A percentile compares a stretch with the other conserved stretches of the same genome.
Conservation (phyloP, 805 yeast genomes). For the Metschnikowia gruessii region DNA sequence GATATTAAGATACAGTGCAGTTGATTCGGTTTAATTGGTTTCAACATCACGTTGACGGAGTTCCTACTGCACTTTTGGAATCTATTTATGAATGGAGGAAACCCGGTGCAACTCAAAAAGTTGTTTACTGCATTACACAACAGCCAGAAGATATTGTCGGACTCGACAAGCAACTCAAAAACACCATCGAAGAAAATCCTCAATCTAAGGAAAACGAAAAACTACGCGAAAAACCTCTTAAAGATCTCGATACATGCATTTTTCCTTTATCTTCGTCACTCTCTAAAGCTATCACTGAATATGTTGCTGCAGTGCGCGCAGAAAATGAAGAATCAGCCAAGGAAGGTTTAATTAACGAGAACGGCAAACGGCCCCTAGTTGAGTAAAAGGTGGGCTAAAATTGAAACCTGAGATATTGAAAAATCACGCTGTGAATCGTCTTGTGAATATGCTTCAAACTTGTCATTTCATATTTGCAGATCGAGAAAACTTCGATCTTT, state of each 20-base stretch:
- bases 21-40: too few species aligned
- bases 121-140: conserved; percentile 36
- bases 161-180: conserved; percentile 25
- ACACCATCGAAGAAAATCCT: conserved; percentile 15
- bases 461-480: too few species aligned
- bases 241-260: conserved; percentile 34
- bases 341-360: conserved; percentile 25
- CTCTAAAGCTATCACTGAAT: conserved; percentile 35
- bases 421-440: too few species aligned
- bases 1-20: too few species aligned
- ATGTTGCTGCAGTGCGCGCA: conserved; percentile 30
- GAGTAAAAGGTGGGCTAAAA: too few species aligned
- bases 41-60: conserved; percentile 41
- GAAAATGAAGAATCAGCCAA: conserved; percentile 20
- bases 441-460: too few species aligned
- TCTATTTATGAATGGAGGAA: conserved; percentile 34
- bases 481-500: too few species aligned
- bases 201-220: conserved; percentile 28
- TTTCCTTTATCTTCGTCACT: conserved; percentile 32
- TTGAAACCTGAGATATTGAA: too few species aligned
- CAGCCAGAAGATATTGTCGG: conserved; percentile 30
- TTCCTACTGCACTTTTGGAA: conserved; percentile 45
- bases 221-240: conserved; percentile 31
- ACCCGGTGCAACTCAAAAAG: conserved; percentile 38
- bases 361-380: conserved; percentile 33